Conservation (phyloP, 306 rosid genomes). For the Comarum palustre region DNA sequence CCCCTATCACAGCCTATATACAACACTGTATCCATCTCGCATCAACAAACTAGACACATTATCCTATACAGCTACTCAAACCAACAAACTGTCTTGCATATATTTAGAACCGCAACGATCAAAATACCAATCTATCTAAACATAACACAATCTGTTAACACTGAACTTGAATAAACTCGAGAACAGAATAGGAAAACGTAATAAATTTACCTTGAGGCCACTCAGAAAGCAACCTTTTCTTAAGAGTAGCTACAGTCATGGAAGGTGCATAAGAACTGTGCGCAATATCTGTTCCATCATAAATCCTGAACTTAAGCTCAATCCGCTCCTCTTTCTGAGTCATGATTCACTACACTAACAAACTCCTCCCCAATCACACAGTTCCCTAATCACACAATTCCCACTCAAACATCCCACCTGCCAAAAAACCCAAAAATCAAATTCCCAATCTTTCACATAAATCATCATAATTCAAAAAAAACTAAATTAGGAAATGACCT, state of each 20-base stretch:
- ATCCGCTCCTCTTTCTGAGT: conserved; percentile 46
- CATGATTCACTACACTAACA: conserved; percentile 31
- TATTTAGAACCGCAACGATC: neutral
- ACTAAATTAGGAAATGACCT: conserved; percentile 22
- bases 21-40: neutral
- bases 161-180: neutral
- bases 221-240: conserved; percentile 60
- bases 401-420: too few species aligned
- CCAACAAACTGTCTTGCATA: neutral
- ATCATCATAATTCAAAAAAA: neutral
- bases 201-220: conserved; percentile 65
- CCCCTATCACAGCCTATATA: neutral
- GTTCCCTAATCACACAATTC: conserved; percentile 15
- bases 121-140: neutral
- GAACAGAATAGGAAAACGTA: neutral
- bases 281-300: conserved; percentile 75
- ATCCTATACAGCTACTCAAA: neutral
- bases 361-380: conserved; percentile 28
- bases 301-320: conserved; percentile 67
- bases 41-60: neutral
- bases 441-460: neutral
- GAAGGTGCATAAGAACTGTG: conserved; percentile 47
- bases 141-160: neutral
- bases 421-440: conserved; percentile 7
- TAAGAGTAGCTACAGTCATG: conserved; percentile 48